These are phyloP conservation scores for Neurospora discreta DNA, from an alignment of 495 filamentous ascomycete species.

Conservation along the genomic window DNA sequence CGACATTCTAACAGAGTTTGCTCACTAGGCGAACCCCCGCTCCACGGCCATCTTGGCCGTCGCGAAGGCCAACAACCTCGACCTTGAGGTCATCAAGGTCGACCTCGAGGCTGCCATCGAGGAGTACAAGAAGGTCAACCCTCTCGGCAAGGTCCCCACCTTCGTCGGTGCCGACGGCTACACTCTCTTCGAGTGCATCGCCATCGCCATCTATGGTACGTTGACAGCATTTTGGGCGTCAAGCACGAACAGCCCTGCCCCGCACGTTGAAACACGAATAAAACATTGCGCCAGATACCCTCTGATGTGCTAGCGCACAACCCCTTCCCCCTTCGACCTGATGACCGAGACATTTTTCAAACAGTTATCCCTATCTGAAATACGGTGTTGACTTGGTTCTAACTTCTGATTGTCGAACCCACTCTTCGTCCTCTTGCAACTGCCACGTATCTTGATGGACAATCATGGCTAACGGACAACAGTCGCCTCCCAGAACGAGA, in stretches of 20 bases:
- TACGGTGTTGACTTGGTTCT: conserved; percentile 60
- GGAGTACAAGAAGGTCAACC: conserved; percentile 78
- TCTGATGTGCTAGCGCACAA: not conserved
- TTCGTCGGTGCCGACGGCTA: conserved; percentile 92
- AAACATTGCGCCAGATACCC: not conserved
- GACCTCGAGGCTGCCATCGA: conserved; percentile 46
- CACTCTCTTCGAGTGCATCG: conserved; percentile 76
- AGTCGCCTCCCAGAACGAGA: conserved; percentile 99
- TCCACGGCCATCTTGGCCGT: conserved; percentile 78
- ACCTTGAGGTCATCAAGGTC: conserved; percentile 71
- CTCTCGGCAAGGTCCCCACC: conserved; percentile 80
- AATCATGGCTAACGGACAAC: conserved; percentile 24
- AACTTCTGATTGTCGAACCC: conserved; percentile 41
- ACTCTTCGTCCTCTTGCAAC: conserved; percentile 6
- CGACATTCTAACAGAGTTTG: not conserved
- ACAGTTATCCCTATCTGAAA: conserved; percentile 99
- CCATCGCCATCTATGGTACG: conserved; percentile 96
- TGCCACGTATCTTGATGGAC: conserved; percentile 12
- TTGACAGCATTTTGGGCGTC: conserved; percentile 17
- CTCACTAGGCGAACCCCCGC: conserved; percentile 69
- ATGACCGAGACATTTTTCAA: conserved; percentile 62
- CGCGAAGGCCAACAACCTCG: conserved; percentile 90
- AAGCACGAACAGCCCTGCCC: conserved; percentile 8
- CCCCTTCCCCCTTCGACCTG: conserved; percentile 33
- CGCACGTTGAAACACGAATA: conserved; percentile 5